Conservation (phyloP, 768 basidiomycete species). For the Lentinula detonsa region DNA sequence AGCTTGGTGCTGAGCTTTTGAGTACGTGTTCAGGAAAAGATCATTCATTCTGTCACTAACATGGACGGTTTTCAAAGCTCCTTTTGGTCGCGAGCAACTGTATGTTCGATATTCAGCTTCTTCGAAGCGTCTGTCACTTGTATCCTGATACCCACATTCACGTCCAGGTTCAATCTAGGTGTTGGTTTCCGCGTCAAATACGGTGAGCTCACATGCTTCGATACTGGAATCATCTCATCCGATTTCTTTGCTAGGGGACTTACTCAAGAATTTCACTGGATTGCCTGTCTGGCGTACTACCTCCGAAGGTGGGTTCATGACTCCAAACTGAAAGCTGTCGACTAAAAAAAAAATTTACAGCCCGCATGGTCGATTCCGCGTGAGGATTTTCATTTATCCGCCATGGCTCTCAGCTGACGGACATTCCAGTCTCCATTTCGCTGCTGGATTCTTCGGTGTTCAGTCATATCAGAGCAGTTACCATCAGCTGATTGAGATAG, state of each 20-base stretch:
- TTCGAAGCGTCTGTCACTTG: background rate
- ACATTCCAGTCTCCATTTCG: slow-evolving; percentile 33
- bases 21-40: background rate
- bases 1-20: slow-evolving; percentile 69
- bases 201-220: slow-evolving; percentile 31
- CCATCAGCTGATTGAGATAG: slow-evolving; percentile 55
- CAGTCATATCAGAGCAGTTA: slow-evolving; percentile 47
- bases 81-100: slow-evolving; percentile 69
- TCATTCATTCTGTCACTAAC: background rate
- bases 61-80: slow-evolving; percentile 28
- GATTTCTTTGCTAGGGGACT: slow-evolving; percentile 16
- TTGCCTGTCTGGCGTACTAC: slow-evolving; percentile 63
- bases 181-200: slow-evolving; percentile 59
- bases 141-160: background rate
- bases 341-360: slow-evolving; percentile 11
- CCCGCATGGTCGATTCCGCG: slow-evolving; percentile 50
- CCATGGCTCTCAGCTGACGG: background rate
- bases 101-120: slow-evolving; percentile 22
- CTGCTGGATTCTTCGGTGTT: slow-evolving; percentile 55
- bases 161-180: slow-evolving; percentile 37
- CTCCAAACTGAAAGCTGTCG: background rate
- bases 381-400: slow-evolving; percentile 11
- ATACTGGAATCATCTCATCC: background rate
- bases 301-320: slow-evolving; percentile 34
- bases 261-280: slow-evolving; percentile 35